Conservation (phyloP, 805 yeast genomes). For the Ogataea haglerorum region DNA sequence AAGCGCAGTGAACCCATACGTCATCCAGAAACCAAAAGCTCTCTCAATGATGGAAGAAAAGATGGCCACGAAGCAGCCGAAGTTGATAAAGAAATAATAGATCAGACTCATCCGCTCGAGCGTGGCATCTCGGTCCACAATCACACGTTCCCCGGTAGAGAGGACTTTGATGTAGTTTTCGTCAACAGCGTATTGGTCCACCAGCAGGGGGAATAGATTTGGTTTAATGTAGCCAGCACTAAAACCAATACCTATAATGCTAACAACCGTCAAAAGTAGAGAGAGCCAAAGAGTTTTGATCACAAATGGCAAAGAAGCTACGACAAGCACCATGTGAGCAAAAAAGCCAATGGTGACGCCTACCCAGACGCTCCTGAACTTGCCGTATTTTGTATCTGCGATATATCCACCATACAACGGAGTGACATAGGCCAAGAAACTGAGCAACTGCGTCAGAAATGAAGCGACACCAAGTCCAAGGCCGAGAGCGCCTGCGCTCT, state of each 20-base stretch:
- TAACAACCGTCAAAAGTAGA: conserved; percentile 36
- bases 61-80: conserved; percentile 49
- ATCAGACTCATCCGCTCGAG: conserved; percentile 38
- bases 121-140: conserved; percentile 46
- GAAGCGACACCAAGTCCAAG: conserved; percentile 44
- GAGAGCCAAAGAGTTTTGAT: conserved; percentile 28
- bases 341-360: conserved; percentile 45
- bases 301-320: conserved; percentile 45
- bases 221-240: conserved; percentile 56
- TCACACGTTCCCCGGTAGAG: conserved; percentile 54
- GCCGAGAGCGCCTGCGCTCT: conserved; percentile 48
- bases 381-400: conserved; percentile 48
- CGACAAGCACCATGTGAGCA: conserved; percentile 44
- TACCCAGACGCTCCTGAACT: conserved; percentile 43
- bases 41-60: conserved; percentile 48
- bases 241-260: conserved; percentile 36
- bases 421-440: conserved; percentile 45
- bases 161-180: conserved; percentile 51
- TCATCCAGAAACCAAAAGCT: conserved; percentile 49
- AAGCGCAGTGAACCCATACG: conserved; percentile 49
- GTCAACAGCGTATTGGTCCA: conserved; percentile 61
- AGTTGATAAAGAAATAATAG: conserved; percentile 52
- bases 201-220: conserved; percentile 44
- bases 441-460: conserved; percentile 43
- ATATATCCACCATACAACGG: conserved; percentile 51